Percentiles rank a stretch among this genome's conserved stretches.
phyloP scores from a whole-genome alignment of 2,329 filamentous ascomycete genomes.

The Colletotrichum kahawae region DNA sequence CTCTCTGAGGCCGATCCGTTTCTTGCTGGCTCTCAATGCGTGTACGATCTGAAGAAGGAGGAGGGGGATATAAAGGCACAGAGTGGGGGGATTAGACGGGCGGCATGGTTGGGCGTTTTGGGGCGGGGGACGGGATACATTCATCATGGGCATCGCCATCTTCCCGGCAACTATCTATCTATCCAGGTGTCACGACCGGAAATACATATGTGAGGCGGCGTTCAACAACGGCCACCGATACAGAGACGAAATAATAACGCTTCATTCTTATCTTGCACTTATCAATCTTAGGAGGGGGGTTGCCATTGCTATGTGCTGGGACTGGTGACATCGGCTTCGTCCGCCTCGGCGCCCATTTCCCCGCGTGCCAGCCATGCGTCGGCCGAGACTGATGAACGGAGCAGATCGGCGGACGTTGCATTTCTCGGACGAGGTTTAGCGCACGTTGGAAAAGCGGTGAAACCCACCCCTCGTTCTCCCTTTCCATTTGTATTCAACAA shows the following conservation, averaged over 20 bases:
- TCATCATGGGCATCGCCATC: conserved; percentile 18
- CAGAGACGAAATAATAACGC: neutral
- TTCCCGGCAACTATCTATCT: neutral
- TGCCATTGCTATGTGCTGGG: neutral
- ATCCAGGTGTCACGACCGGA: neutral
- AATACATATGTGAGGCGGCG: neutral
- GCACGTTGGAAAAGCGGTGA: neutral
- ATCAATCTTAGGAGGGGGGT: neutral
- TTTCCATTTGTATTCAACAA: neutral
- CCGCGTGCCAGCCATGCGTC: neutral
- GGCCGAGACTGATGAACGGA: neutral
- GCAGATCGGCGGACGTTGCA: neutral
- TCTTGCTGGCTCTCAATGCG: neutral
- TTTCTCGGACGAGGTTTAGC: neutral
- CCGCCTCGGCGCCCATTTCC: neutral
- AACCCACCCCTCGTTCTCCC: neutral
- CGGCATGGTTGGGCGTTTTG: conserved; percentile 9
- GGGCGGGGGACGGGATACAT: neutral
- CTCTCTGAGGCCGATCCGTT: neutral
- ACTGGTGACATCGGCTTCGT: neutral
- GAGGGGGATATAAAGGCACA: neutral
- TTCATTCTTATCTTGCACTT: neutral
- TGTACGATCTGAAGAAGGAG: neutral
- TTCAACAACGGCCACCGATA: conserved; percentile 13
- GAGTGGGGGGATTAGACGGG: neutral